Evolutionary conservation across 805 yeast species (phyloP).

Genomic region (Myxozyma sirexii): DNA sequence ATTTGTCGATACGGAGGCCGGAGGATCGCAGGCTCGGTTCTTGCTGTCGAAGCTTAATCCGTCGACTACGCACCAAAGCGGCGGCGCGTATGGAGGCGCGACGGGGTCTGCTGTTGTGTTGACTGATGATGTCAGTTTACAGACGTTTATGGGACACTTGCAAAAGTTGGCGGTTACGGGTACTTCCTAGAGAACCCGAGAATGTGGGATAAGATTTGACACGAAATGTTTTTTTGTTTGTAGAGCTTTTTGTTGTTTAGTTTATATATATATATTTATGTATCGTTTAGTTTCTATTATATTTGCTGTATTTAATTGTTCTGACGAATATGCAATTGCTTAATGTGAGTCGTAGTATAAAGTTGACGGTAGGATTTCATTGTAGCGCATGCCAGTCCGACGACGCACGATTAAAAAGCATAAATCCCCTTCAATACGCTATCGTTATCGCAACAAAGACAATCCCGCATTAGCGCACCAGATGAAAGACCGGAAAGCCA

Average conservation of each 20-base stretch:
- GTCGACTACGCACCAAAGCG: conserved; percentile 74
- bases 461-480: too few relatives aligned
- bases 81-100: conserved; percentile 51
- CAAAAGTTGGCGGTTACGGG: conserved; percentile 81
- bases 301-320: background rate
- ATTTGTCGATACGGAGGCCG: conserved; percentile 95
- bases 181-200: conserved; percentile 18
- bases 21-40: conserved; percentile 98
- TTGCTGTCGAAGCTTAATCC: conserved; percentile 94
- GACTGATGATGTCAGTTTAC: conserved; percentile 94
- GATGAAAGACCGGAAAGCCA: too few relatives aligned
- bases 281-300: background rate
- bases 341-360: too few relatives aligned
- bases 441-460: too few relatives aligned
- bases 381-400: too few relatives aligned
- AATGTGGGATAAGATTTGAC: background rate
- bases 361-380: too few relatives aligned
- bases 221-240: background rate
- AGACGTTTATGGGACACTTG: conserved; percentile 92
- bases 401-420: too few relatives aligned
- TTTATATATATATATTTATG: background rate
- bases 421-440: too few relatives aligned
- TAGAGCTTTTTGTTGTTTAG: background rate
- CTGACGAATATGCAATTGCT: background rate
- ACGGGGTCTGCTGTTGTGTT: conserved; percentile 73